A percentile compares a stretch with the other conserved stretches of the same genome.
Evolutionary conservation across 345 rosid genomes (phyloP).

Genomic region (Euphorbia tirucalli): DNA sequence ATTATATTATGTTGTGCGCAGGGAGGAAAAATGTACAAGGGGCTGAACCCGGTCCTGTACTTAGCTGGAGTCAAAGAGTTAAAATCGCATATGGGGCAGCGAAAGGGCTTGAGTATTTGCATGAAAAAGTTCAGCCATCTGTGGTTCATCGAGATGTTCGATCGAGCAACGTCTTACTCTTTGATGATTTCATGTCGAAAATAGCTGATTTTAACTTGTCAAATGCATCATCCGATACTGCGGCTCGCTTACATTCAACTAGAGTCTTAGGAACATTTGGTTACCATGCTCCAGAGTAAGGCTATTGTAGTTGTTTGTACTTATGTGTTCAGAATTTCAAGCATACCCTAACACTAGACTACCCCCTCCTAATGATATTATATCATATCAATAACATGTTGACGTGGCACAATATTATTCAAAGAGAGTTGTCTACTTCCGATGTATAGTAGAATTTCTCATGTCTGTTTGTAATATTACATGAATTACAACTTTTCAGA

Average conservation of each 20-base stretch:
- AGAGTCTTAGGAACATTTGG: slow-evolving; percentile 98
- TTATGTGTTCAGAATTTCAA: too few species aligned
- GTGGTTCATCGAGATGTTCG: slow-evolving; percentile 91
- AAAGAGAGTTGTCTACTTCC: too few species aligned
- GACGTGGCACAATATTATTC: too few species aligned
- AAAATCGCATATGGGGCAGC: slow-evolving; percentile 91
- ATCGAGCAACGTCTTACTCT: slow-evolving; percentile 91
- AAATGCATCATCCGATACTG: slow-evolving; percentile 79
- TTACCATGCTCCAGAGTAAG: slow-evolving; percentile 98
- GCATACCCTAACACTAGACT: too few species aligned
- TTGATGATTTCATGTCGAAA: slow-evolving; percentile 73
- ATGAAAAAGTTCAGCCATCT: slow-evolving; percentile 89
- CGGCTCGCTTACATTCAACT: slow-evolving; percentile 92
- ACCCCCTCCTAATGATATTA: too few species aligned
- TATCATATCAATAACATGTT: too few species aligned
- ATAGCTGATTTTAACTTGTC: slow-evolving; percentile 93
- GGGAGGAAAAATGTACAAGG: slow-evolving; percentile 97
- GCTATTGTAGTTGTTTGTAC: too few species aligned
- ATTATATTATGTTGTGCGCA: slow-evolving; percentile 16
- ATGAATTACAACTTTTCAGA: too few species aligned
- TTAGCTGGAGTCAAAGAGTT: slow-evolving; percentile 88
- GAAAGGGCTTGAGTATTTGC: slow-evolving; percentile 86
- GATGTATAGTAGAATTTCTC: too few species aligned
- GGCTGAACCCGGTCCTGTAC: slow-evolving; percentile 91
- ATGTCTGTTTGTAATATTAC: too few species aligned